These are phyloP conservation scores for Hymenotorrendiella dingleyae DNA, from an alignment of 2,329 filamentous ascomycete genomes.

Conservation along the genomic window DNA sequence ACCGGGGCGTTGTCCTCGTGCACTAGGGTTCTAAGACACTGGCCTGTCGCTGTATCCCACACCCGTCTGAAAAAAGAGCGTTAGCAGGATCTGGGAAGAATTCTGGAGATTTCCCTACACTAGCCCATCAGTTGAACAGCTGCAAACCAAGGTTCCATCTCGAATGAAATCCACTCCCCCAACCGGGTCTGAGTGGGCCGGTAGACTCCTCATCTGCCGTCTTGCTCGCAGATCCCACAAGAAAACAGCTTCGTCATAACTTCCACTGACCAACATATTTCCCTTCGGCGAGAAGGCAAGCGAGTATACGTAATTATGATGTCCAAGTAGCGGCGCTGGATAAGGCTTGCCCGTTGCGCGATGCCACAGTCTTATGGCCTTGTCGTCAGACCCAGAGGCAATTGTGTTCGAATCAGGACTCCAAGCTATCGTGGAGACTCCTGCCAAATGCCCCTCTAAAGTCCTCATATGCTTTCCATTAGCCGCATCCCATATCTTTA, in stretches of 20 bases:
- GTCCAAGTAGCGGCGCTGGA: slow-evolving; percentile 61
- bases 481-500: slow-evolving; percentile 82
- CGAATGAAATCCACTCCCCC: slow-evolving; percentile 87
- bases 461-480: slow-evolving; percentile 80
- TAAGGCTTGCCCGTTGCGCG: slow-evolving; percentile 53
- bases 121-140: slow-evolving; percentile 84
- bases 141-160: slow-evolving; percentile 88
- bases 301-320: slow-evolving; percentile 94
- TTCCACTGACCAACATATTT: slow-evolving; percentile 91
- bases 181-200: slow-evolving; percentile 92
- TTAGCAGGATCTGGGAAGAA: slow-evolving; percentile 4
- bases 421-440: slow-evolving; percentile 92
- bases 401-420: slow-evolving; percentile 81
- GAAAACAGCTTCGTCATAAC: slow-evolving; percentile 95
- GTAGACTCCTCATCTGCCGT: slow-evolving; percentile 79
- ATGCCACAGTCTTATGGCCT: slow-evolving; percentile 91
- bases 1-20: slow-evolving; percentile 94
- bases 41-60: slow-evolving; percentile 93
- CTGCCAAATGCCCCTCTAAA: slow-evolving; percentile 87
- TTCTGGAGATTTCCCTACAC: slow-evolving; percentile 44
- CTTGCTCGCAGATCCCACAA: slow-evolving; percentile 93
- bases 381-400: slow-evolving; percentile 92
- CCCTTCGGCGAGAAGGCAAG: slow-evolving; percentile 96
- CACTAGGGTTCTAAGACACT: slow-evolving; percentile 89
- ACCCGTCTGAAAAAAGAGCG: slow-evolving; percentile 54